Percentiles rank a stretch among this genome's conserved stretches.
phyloP scores from a whole-genome alignment of 768 basidiomycete genomes.

The Lepiota venenata region DNA sequence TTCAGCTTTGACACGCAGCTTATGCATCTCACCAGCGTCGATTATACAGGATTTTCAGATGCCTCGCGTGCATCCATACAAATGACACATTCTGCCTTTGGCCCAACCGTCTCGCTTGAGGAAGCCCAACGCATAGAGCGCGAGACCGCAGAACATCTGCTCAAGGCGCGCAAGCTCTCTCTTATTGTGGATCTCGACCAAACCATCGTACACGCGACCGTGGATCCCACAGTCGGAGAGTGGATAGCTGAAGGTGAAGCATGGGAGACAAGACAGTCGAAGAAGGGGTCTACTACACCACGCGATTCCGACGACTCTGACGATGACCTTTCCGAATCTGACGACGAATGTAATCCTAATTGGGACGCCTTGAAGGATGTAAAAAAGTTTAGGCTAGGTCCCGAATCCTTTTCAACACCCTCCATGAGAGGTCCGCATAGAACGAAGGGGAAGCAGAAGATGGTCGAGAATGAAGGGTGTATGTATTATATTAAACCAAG shows the following conservation, averaged over 20 bases:
- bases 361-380: slow-evolving; percentile 91
- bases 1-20: slow-evolving; percentile 10
- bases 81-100: slow-evolving; percentile 91
- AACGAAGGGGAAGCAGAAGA: slow-evolving; percentile 58
- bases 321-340: slow-evolving; percentile 37
- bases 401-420: slow-evolving; percentile 62
- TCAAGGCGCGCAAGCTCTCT: slow-evolving; percentile 74
- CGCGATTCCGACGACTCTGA: slow-evolving; percentile 34
- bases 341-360: slow-evolving; percentile 84
- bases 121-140: slow-evolving; percentile 89
- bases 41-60: slow-evolving; percentile 88
- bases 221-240: slow-evolving; percentile 97
- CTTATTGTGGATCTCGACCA: slow-evolving; percentile 99
- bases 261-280: slow-evolving; percentile 65
- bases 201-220: slow-evolving; percentile 97
- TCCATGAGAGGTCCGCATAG: slow-evolving; percentile 32
- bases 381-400: slow-evolving; percentile 80
- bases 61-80: slow-evolving; percentile 84
- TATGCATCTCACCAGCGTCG: slow-evolving; percentile 41
- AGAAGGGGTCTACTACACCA: slow-evolving; percentile 30
- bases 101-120: slow-evolving; percentile 87
- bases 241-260: slow-evolving; percentile 88
- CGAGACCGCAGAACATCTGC: slow-evolving; percentile 76
- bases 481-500: slow-evolving; percentile 98
- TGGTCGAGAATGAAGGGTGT: slow-evolving; percentile 75